Evolutionary conservation across 164 flowering plant species (phyloP).

Genomic region (Vitis rupestris): DNA sequence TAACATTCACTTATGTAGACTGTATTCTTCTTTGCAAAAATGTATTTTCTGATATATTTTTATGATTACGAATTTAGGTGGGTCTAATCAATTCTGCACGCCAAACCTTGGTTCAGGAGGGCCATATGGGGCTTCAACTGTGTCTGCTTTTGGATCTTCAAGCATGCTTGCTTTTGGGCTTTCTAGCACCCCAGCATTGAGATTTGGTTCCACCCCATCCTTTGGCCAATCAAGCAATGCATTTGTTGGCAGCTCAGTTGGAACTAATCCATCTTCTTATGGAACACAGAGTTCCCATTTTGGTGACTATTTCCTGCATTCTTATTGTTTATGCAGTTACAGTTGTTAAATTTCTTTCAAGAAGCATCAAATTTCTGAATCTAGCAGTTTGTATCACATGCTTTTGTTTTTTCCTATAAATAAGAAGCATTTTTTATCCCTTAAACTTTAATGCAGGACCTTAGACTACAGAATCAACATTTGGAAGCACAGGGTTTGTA

Average conservation of each 20-base stretch:
- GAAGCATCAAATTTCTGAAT: neutral
- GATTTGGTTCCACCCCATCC: constrained; percentile 55
- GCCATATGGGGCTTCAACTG: too few species aligned
- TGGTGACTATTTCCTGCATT: constrained; percentile 30
- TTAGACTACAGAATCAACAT: constrained; percentile 59
- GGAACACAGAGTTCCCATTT: constrained; percentile 67
- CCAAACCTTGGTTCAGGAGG: too few species aligned
- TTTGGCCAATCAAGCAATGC: constrained; percentile 75
- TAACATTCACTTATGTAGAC: too few species aligned
- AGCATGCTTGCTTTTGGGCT: constrained; percentile 56
- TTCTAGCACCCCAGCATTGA: constrained; percentile 43
- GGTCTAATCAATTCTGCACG: constrained; percentile 41
- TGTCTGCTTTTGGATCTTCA: constrained; percentile 22
- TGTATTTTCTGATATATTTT: too few species aligned
- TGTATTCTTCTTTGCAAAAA: too few species aligned
- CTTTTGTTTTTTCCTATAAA: neutral
- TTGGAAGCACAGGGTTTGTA: constrained; percentile 63
- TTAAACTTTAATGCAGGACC: constrained; percentile 46
- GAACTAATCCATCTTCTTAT: constrained; percentile 57
- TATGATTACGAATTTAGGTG: constrained; percentile 47
- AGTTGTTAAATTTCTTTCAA: too few species aligned
- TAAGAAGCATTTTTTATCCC: neutral
- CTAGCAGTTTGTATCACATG: neutral
- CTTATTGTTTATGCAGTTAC: neutral
- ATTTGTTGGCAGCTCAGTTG: constrained; percentile 72